Percentiles rank a stretch among this genome's conserved stretches.
Evolutionary conservation across 1,284 basidiomycete species (phyloP).

Genomic region (Singerocomus rubriflavus): DNA sequence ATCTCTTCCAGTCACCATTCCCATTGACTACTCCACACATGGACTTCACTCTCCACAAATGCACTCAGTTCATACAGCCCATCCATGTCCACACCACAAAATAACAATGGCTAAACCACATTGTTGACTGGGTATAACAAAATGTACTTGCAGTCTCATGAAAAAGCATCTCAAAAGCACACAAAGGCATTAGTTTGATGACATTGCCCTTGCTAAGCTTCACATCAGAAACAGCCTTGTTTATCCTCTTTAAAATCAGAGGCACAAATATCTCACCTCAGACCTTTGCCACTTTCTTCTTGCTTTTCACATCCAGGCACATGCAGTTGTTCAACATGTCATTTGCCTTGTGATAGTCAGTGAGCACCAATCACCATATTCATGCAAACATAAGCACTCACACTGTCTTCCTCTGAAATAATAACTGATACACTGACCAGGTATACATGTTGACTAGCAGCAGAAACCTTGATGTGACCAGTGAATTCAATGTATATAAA

Average conservation of each 20-base stretch:
- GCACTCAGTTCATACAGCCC: too few relatives aligned
- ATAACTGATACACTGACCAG: constrained; percentile 51
- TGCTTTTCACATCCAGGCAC: constrained; percentile 58
- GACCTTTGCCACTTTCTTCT: constrained; percentile 41
- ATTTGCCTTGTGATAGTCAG: constrained; percentile 44
- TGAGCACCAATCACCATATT: background rate
- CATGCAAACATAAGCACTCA: constrained; percentile 27
- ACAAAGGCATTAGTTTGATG: constrained; percentile 66
- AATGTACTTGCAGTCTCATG: constrained; percentile 58
- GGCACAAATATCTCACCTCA: constrained; percentile 60
- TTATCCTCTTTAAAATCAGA: constrained; percentile 60
- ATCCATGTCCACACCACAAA: too few relatives aligned
- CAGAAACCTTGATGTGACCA: constrained; percentile 40
- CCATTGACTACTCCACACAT: too few relatives aligned
- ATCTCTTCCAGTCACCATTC: too few relatives aligned
- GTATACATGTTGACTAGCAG: constrained; percentile 40
- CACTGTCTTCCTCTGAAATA: constrained; percentile 53
- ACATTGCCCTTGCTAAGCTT: constrained; percentile 57
- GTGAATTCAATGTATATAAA: background rate
- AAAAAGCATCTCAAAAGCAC: constrained; percentile 75
- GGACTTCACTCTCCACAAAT: too few relatives aligned
- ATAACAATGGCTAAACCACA: too few relatives aligned
- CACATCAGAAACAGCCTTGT: constrained; percentile 58
- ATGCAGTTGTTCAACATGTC: constrained; percentile 71
- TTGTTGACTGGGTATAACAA: constrained; percentile 45